These are phyloP conservation scores for Raffaelea arxii DNA, from an alignment of 2,329 filamentous ascomycete species.

Conservation along the genomic window DNA sequence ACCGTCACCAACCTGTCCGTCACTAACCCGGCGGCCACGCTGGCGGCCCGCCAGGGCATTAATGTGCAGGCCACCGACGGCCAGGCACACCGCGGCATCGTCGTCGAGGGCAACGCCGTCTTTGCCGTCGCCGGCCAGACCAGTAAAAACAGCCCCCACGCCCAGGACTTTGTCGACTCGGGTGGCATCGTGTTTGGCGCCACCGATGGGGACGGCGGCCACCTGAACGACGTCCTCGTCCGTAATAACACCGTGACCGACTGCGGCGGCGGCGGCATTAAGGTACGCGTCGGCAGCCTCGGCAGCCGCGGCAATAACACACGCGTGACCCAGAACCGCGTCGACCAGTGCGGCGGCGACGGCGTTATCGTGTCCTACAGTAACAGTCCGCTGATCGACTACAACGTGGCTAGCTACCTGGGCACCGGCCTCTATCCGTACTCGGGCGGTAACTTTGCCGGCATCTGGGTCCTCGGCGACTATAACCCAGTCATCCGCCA, in stretches of 20 bases:
- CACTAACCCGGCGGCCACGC: neutral
- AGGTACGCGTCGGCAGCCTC: neutral
- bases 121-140: neutral
- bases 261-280: neutral
- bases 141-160: neutral
- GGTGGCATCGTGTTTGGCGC: neutral
- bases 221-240: neutral
- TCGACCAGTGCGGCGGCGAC: neutral
- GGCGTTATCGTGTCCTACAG: constrained; percentile 18
- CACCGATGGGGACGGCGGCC: neutral
- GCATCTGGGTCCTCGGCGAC: constrained; percentile 18
- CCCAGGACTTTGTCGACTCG: neutral
- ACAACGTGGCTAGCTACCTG: neutral
- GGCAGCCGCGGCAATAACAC: neutral
- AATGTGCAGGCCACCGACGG: neutral
- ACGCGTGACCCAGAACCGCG: constrained; percentile 18
- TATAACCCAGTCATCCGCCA: constrained; percentile 16
- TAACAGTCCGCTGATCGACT: constrained; percentile 15
- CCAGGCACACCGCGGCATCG: neutral
- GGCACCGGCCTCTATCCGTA: neutral
- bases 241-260: neutral
- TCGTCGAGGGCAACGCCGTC: neutral
- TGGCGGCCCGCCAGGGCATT: neutral
- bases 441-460: constrained; percentile 1
- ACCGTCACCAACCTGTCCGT: neutral